Evolutionary conservation across 495 filamentous ascomycete species (phyloP), one percentile per base, ranked within the genome.

Genomic region (Aspergillus asperescens): DNA sequence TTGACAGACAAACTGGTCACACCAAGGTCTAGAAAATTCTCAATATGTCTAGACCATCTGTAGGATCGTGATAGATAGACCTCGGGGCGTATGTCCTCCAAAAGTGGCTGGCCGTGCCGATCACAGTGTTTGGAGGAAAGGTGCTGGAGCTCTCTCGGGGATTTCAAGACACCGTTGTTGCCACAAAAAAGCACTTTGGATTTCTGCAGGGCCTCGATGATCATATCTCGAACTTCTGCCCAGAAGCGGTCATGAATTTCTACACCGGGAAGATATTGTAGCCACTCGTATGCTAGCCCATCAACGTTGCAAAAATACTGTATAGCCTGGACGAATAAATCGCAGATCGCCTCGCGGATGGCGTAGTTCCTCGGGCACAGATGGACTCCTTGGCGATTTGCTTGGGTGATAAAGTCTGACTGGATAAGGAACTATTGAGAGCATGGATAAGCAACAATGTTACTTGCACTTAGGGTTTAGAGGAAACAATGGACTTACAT

Each of bases 381-480:
- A 7, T 37, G 28, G 20, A 48, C 45, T 10, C 31, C 45, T 16
- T 48, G 45, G 3, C 45, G 28, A 24, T 24, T 48, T 23, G 45
- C 45, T n/a, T 34, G 29, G 1, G 45, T 48, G 18, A 48, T 37
- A 23, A 48, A 48, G 18, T 48, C 45, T 18, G 45, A 35, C 29
- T 48, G 45, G 3, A 48, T 37, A 23, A 48, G 31, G 27, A 48
- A 48, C 45, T 48, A 34, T n/a, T n/a, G n/a, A n/a, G n/a, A n/a
- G n/a, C n/a, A n/a, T n/a, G n/a, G n/a, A n/a, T n/a, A n/a, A n/a
- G n/a, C n/a, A n/a, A n/a, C n/a, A n/a, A n/a, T n/a, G n/a, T n/a
- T n/a, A n/a, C 20, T 7, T 12, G 24, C 24, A 13, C 23, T 28
- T 29, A 4, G 42, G 27, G 12, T 3, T n/a, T 27, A 1, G n/a